Evolutionary conservation across 2,329 filamentous ascomycete genomes (phyloP), one percentile per base, ranked within the genome.

Genomic region (Lachnellula occidentalis): DNA sequence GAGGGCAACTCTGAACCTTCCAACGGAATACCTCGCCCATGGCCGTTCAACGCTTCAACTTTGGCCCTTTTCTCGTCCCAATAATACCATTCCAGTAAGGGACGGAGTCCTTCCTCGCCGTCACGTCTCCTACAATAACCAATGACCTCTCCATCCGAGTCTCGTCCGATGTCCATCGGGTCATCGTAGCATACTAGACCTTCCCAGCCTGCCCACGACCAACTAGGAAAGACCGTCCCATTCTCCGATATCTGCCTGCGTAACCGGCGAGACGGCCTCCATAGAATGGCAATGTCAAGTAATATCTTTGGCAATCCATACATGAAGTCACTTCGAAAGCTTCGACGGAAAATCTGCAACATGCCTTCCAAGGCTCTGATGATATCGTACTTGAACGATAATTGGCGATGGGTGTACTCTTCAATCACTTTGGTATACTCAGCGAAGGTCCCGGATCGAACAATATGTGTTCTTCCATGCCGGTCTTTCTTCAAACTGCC

Each of bases 131-230:
- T 48, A 31, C 46, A 31, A 48, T 48, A 48, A 21, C 31, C 46
- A 48, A 48, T 37, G 27, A 48, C 46, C 12, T 48, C 46, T 21
- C 46, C 46, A 37, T 48, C 46, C 34, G 27, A 34, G 34, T 48
- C 31, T 34, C 46, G 46, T 19, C 22, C n/a, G 27, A 36, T 37
- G 17, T 48, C 46, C 17, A 48, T 36, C 46, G 46, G 31, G 27
- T 48, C 46, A 36, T 37, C 34, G 31, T 36, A 48, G 22, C 34
- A 37, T 36, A 36, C 46, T n/a, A n/a, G 46, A 48, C 46, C 46
- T 48, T 36, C 46, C 46, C 46, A 48, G 34, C 46, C 46, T 19
- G 46, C 46, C 46, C 46, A 48, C n/a, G 46, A 48, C 46, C 46
- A 48, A 21, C 27, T 39, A n/a, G 46, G 46, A 36, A 48, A 48